Base-by-base conservation (phyloP, 1,139 yeast species). In the Lizanozyma gosingica region DNA sequence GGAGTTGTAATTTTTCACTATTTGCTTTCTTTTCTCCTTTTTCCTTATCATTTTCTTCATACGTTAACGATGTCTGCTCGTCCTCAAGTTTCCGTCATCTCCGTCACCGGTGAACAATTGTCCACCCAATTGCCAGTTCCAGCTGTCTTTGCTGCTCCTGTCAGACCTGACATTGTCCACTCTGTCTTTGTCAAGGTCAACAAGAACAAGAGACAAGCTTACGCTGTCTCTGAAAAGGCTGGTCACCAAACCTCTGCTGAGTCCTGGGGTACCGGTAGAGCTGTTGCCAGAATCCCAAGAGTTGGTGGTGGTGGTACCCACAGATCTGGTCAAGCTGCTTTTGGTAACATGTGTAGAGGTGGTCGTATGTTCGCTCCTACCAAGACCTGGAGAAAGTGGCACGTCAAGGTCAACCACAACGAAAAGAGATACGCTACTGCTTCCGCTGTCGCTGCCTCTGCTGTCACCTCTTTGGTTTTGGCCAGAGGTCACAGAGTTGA, bases 201-300 rank as follows among this genome's bases (percentile, higher is more conserved):
- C 94, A 92, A 92, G 92, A 92, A 92, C 95, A 90, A 90, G 90
- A 90, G 98, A 79, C 98, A 92, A 80, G 97, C 98, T 72, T 92
- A 92, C 83, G 97, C 98, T 68, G 98, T 92, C 62, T 83, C 97
- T 62, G 88, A 82, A 70, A 86, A 87, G 76, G 98, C 98, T 63
- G 98, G 98, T 80, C 95, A 87, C 82, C 97, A 92, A 80, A 90
- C 97, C 73, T 92, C 98, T 54, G 98, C 98, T 70, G 97, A 88
- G 77, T 92, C 98, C 53, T 92, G 98, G 98, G 98, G 98, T 87
- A 94, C 98, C 62, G 98, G 98, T 83, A 90, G 98, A 81, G 98
- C 98, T 76, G 97, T 92, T 68, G 97, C 98, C 78, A 92, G 98
- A 83, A 90, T 92, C 73, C 98, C 98, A 80, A 90, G 98, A 83